These are phyloP conservation scores for Auricularia sp. DNA, from an alignment of 768 basidiomycete genomes.

Conservation along the genomic window DNA sequence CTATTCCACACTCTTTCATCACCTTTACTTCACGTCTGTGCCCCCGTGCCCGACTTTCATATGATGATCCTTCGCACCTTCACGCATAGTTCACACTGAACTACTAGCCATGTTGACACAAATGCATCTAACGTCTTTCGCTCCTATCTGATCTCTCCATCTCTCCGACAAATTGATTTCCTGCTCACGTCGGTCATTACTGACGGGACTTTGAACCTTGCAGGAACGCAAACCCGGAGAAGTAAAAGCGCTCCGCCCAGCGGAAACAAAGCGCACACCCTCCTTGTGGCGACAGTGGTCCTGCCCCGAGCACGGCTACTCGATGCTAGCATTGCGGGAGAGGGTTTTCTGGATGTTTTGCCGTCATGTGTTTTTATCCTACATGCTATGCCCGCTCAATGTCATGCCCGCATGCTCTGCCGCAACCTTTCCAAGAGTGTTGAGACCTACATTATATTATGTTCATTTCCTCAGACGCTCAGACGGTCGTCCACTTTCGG, in stretches of 20 bases:
- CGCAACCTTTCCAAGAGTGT: not conserved
- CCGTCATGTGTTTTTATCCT: not conserved
- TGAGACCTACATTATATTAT: too few species aligned
- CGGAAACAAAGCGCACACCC: not conserved
- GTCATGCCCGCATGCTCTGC: conserved; percentile 1
- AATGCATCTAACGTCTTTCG: conserved; percentile 93
- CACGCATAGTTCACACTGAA: conserved; percentile 99
- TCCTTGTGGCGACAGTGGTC: not conserved
- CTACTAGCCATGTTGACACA: conserved; percentile 62
- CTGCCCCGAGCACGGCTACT: not conserved
- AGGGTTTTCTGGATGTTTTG: not conserved
- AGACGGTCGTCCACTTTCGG: too few species aligned
- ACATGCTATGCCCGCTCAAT: conserved; percentile 4
- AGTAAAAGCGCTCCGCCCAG: conserved; percentile 28
- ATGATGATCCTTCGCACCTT: conserved; percentile 21
- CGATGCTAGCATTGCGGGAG: not conserved
- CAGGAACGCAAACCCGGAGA: conserved; percentile 62
- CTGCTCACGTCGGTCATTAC: conserved; percentile 5
- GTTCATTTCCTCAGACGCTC: too few species aligned
- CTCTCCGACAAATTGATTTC: not conserved
- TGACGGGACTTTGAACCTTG: conserved; percentile 16
- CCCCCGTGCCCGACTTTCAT: conserved; percentile 8
- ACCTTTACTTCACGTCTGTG: too few species aligned
- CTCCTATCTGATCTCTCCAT: conserved; percentile 82
- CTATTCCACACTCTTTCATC: conserved; percentile 6